Conservation (phyloP, 441 rosid species). For the Adansonia gregorii region DNA sequence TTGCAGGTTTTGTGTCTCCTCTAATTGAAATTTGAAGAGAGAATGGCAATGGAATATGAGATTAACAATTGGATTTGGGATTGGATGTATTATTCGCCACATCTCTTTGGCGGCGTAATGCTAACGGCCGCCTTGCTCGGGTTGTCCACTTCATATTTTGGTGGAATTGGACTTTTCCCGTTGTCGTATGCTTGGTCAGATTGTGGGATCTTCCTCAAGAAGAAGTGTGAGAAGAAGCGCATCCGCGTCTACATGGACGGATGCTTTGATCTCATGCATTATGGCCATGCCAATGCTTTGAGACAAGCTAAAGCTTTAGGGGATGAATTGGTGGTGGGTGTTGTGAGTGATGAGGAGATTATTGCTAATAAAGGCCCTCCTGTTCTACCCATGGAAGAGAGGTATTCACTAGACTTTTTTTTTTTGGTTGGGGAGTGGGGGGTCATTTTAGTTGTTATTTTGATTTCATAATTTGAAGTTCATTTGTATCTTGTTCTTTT, state of each 20-base stretch:
- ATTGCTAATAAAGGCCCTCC: constrained; percentile 95
- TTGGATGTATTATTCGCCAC: constrained; percentile 59
- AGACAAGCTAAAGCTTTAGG: constrained; percentile 93
- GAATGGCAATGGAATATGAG: constrained; percentile 51
- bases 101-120: constrained; percentile 69
- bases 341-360: constrained; percentile 92
- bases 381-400: constrained; percentile 83
- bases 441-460: background rate
- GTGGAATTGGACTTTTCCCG: constrained; percentile 56
- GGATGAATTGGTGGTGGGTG: constrained; percentile 88
- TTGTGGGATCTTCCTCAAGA: constrained; percentile 48
- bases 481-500: constrained; percentile 3
- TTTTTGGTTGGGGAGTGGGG: background rate
- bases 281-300: constrained; percentile 92
- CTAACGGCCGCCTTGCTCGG: constrained; percentile 67
- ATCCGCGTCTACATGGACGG: constrained; percentile 98
- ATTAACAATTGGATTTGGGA: constrained; percentile 66
- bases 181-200: constrained; percentile 46
- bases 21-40: constrained; percentile 21
- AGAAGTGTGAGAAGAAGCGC: constrained; percentile 50
- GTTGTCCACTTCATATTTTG: constrained; percentile 62
- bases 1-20: constrained; percentile 46
- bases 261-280: constrained; percentile 98
- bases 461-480: constrained; percentile 18
- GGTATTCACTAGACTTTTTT: constrained; percentile 39